Evolutionary conservation across 2,329 filamentous ascomycete genomes (phyloP), one percentile per base, ranked within the genome.

Genomic region (Neonectria coccinea): DNA sequence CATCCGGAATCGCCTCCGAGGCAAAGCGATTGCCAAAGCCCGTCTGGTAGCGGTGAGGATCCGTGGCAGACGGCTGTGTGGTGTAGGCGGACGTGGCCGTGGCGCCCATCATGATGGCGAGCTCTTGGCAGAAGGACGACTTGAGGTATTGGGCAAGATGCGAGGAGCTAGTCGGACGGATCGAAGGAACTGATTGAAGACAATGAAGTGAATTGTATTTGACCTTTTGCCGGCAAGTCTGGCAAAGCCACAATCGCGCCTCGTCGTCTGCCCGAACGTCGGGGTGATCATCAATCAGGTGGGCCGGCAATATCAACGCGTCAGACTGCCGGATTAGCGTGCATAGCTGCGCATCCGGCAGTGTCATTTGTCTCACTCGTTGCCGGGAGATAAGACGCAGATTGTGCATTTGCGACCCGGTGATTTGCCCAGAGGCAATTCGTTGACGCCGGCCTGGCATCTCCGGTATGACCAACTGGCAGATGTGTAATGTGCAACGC

Each of bases 1-100:
- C 81, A 33, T 79, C 80, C 12, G 82, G 79, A 2, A 84, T 76
- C n/a, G 80, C 81, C 66, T 84, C 82, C 25, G 82, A 82, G 55
- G 79, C 78, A 62, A 83, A 83, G 10, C 77, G 73, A 72, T 88
- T 89, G 41, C 83, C 82, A 69, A 88, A 88, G 20, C 86, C 87
- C 20, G 81, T 74, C 82, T 87, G 84, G 70, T 89, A 89, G 76
- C 83, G 57, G 56, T 88, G 76, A 76, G 85, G 74, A 81, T 82
- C 65, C 74, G 56, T 51, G 25, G 50, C 44, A 12, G 74, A 70
- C 11, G 72, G 72, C 29, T 53, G 55, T 5, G 73, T 72, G 27
- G 64, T 62, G 61, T 66, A 71, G 25, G 64, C 67, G 9, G 64
- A 56, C 31, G 64, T 61, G 44, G 74, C 71, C 7, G 67, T 72